Base-by-base conservation (phyloP, 257 asterid genomes). In the Henckelia pumila region DNA sequence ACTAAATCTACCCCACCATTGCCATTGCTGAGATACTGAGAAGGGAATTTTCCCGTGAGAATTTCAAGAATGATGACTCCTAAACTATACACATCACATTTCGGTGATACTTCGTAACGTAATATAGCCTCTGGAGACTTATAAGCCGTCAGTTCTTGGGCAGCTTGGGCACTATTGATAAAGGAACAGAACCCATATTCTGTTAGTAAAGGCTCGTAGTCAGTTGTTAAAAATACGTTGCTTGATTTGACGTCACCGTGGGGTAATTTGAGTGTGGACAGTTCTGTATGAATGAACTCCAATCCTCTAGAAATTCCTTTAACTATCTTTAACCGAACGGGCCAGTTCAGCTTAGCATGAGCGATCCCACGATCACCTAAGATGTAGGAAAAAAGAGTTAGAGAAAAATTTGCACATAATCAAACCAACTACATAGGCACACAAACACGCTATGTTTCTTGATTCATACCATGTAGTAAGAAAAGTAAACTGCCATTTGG, bases 201-300 rank as follows among this genome's bases (percentile, higher is more conserved):
- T 1, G 80, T 37, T 19, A 93, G 87, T 4, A 85, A 5, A 0
- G 99, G 89, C 77, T 86, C 95, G 20, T 78, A 64, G 2, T 81
- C 78, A 6, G 68, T 44, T 33, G 65, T 69, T 44, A 90, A 63
- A n/a, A 93, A 87, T 26, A 93, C 79, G 26, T 90, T 93, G 85
- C 89, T 85, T 3, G 96, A 93, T 76, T 85, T 86, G 55, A 93
- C 88, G 76, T 93, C 77, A 0, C 96, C 97, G 2, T 88, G 99
- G 5, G 99, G 99, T 5, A 85, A 58, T 60, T 84, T 88, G 1
- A 76, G 59, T 0, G 77, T 40, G 16, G 86, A 35, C 67, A 90
- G 86, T 29, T 85, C 81, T 0, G 72, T 5, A 35, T 93, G 95
- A 21, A 93, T 82, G 64, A 80, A 81, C 20, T 69, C 81, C 28